Conservation (phyloP, 2,329 filamentous ascomycete genomes). For the Aphanoascus verrucosus region DNA sequence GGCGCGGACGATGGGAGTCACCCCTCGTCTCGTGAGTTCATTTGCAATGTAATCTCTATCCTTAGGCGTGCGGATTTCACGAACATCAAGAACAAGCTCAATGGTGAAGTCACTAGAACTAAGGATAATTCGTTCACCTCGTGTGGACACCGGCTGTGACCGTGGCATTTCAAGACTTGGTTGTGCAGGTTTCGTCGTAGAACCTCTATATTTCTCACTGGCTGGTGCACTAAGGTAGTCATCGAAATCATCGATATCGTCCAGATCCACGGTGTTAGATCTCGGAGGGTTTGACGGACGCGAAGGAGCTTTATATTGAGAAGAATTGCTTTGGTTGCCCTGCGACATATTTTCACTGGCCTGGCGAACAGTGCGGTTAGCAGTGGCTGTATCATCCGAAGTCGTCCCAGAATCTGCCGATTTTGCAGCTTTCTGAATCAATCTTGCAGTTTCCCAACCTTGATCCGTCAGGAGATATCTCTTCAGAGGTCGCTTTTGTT, state of each 20-base stretch:
- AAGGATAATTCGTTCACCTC: constrained; percentile 50
- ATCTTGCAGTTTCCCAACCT: constrained; percentile 62
- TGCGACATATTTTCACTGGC: not conserved
- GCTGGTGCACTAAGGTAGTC: not conserved
- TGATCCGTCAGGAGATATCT: constrained; percentile 64
- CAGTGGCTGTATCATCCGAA: not conserved
- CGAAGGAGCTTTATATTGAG: not conserved
- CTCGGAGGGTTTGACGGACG: not conserved
- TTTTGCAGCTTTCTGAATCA: constrained; percentile 35
- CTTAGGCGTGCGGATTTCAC: constrained; percentile 61
- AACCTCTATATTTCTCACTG: not conserved
- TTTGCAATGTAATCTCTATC: constrained; percentile 69
- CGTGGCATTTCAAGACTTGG: not conserved
- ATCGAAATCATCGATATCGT: not conserved
- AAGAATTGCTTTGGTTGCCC: not conserved
- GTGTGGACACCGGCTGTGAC: not conserved
- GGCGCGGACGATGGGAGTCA: constrained; percentile 55
- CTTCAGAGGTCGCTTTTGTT: constrained; percentile 56
- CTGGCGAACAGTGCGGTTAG: not conserved
- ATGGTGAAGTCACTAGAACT: constrained; percentile 58
- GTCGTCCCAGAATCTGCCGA: not conserved
- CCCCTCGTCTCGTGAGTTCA: constrained; percentile 56
- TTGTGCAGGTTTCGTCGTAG: not conserved
- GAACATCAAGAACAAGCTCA: constrained; percentile 60
- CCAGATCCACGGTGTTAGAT: not conserved